Base-by-base conservation (phyloP, 768 basidiomycete species). In the Podaxis mareebaensis region DNA sequence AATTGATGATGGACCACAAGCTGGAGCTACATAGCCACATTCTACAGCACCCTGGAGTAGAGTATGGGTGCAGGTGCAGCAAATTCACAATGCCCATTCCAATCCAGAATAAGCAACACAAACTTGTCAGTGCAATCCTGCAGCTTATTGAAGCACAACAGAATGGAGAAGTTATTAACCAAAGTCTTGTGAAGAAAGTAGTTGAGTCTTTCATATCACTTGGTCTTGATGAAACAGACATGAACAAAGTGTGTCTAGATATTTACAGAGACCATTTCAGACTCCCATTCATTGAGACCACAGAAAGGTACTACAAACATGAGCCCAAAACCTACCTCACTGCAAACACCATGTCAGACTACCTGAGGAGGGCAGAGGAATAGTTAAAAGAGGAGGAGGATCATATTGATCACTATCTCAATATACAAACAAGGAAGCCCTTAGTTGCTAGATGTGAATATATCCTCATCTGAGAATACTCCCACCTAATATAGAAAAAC, bases 141-240 rank as follows among this genome's bases (percentile, higher is more conserved):
- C 85, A 90, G 58, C 81, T 98, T 55, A 94, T 99, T 69, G 96
- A 99, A 77, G 85, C 85, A 46, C 96, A 99, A 75, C 82, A 97
- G 67, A 93, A 97, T 70, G 97, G 97, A 40, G 93, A 97, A 70
- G 86, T 85, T 20, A 95, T 98, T 71, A 95, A 98, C 72, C 93
- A 95, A 67, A 88, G 91, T 38, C 83, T 98, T 36, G 86, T 98
- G 64, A 98, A 95, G 81, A 92, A 92, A 73, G 93, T 97, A 67
- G 88, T 98, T 60, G 95, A 96, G 68, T 95, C 93, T 13, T 92
- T 98, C 69, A 90, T 98, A 26, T 96, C 95, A 2, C 88, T 99
- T 22, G 96, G 97, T 39, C 78, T 99, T 44, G 95, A 99, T 72
- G 93, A 96, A 70, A 81, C 84, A 49, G 93, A 99, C 77, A 87